Evolutionary conservation across 768 basidiomycete species (phyloP), one percentile per base, ranked within the genome.

Genomic region (Boletus subcaerulescens): DNA sequence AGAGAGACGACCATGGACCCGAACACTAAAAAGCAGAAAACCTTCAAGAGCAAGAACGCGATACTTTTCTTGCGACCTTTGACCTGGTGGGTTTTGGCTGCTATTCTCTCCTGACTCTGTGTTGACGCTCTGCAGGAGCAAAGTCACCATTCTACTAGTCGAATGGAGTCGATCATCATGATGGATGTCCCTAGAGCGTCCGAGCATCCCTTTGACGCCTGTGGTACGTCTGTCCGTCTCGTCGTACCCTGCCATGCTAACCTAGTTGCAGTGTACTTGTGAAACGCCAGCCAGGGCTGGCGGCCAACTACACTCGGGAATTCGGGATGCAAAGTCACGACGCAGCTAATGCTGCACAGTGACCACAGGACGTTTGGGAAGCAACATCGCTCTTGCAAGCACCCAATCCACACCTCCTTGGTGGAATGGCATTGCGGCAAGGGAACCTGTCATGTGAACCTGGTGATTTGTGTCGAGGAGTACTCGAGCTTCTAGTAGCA

Each of bases 201-300:
- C 5, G 46, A 45, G 13, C 15, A 45, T 18, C 33, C 33, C 11
- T 20, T 14, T 15, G 17, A 11, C 41, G 52, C 50, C 45, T 50
- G 43, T 43, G 55, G 54, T 60, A 13, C 40, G 59, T 39, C 4
- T 40, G 20, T 32, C 47, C 46, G 1, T 20, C 15, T 11, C 24
- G 9, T 15, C n/a, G 3, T 26, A 20, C 12, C 22, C 15, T 24
- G 5, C 11, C 10, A 14, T 54, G 33, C 60, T 61, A 35, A 61
- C 20, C 14, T 18, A 17, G 14, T 32, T 40, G n/a, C 35, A 61
- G 51, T 24, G 36, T 50, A 44, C 32, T 5, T 39, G 13, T 43
- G 55, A 61, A 32, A 14, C 44, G 60, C 60, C 54, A 15, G 55
- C 59, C 35, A 41, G 44, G 20, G 53, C 53, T 56, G 59, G 60